phyloP scores from a whole-genome alignment of 345 rosid species.

The Boechera stricta region DNA sequence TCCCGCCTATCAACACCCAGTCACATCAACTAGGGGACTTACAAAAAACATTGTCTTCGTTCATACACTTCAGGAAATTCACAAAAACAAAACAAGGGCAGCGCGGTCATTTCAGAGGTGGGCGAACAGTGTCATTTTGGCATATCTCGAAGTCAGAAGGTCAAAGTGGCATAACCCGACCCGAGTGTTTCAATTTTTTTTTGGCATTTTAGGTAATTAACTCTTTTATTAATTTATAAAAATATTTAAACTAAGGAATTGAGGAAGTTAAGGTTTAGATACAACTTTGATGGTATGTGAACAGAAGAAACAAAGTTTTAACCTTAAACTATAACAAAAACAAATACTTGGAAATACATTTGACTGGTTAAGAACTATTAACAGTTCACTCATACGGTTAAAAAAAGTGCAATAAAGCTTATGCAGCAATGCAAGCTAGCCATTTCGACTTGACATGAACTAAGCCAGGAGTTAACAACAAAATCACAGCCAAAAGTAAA shows the following conservation, averaged over 20 bases:
- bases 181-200: too few species aligned
- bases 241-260: not conserved
- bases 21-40: too few species aligned
- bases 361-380: not conserved
- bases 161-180: too few species aligned
- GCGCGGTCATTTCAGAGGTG: too few species aligned
- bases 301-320: not conserved
- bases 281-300: slow-evolving; percentile 9
- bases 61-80: too few species aligned
- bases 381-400: not conserved
- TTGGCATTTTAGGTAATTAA: too few species aligned
- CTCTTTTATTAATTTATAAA: too few species aligned
- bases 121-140: too few species aligned
- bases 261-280: not conserved
- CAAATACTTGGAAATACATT: not conserved
- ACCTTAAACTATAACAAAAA: not conserved
- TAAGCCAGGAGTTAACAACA: slow-evolving; percentile 3
- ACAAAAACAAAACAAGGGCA: too few species aligned
- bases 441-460: slow-evolving; percentile 3
- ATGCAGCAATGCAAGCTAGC: slow-evolving; percentile 17
- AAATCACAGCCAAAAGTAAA: not conserved
- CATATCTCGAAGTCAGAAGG: too few species aligned
- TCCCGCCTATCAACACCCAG: too few species aligned
- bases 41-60: too few species aligned
- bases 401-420: not conserved